Percentiles rank a stretch among this genome's conserved stretches.
Conservation (phyloP, 2,329 filamentous ascomycete genomes). For the Eurotiales sp. region DNA sequence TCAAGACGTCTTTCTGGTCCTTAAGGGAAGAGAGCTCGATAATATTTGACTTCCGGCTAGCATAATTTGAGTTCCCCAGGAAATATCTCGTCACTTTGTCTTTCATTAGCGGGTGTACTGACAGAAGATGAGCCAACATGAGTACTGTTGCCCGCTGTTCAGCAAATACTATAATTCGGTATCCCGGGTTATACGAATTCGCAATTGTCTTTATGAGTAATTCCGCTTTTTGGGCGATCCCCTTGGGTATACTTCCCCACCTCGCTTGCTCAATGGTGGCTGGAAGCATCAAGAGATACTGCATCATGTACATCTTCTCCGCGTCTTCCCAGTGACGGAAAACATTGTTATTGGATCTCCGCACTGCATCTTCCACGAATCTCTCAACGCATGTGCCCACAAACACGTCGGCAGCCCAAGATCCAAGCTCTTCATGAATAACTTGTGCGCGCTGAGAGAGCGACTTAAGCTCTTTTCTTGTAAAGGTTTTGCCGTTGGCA, state of each 20-base stretch:
- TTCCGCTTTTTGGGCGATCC: conserved; percentile 56
- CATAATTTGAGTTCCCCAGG: conserved; percentile 48
- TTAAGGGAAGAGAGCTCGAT: conserved; percentile 47
- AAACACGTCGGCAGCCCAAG: conserved; percentile 67
- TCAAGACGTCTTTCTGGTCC: conserved; percentile 50
- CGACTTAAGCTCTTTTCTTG: conserved; percentile 53
- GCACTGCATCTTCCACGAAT: conserved; percentile 22
- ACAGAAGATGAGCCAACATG: conserved; percentile 58
- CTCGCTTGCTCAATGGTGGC: conserved; percentile 15
- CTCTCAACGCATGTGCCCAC: conserved; percentile 50
- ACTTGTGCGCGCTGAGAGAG: conserved; percentile 51
- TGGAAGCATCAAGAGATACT: conserved; percentile 30
- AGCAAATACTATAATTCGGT: conserved; percentile 63
- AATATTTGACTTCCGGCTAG: conserved; percentile 44
- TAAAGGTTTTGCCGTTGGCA: conserved; percentile 32
- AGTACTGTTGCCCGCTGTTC: conserved; percentile 59
- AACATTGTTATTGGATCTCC: conserved; percentile 26
- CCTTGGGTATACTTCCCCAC: conserved; percentile 20
- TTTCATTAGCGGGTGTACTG: conserved; percentile 46
- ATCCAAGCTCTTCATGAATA: conserved; percentile 58
- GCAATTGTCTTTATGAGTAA: conserved; percentile 54
- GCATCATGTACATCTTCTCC: conserved; percentile 56
- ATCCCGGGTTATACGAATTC: conserved; percentile 44
- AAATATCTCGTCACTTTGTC: conserved; percentile 46
- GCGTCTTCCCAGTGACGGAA: conserved; percentile 44